Evolutionary conservation across 371 early-diverging fungal species (phyloP).

Genomic region (Syncephalastrum racemosum): DNA sequence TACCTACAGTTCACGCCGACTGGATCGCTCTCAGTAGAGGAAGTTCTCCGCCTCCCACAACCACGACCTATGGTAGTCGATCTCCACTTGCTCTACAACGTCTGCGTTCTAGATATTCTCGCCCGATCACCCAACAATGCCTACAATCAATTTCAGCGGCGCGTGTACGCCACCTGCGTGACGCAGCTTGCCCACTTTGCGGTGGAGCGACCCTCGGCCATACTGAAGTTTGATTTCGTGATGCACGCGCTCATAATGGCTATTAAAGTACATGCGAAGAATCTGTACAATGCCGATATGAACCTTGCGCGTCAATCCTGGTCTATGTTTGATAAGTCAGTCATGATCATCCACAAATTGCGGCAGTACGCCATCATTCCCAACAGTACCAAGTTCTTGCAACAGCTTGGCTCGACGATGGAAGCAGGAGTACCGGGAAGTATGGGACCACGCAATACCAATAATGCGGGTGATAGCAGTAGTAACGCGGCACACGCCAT

Average conservation of each 20-base stretch:
- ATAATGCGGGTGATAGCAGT: no score
- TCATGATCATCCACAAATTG: slow-evolving; percentile 27
- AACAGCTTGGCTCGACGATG: slow-evolving; percentile 22
- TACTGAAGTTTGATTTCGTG: slow-evolving; percentile 34
- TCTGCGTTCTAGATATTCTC: slow-evolving; percentile 17
- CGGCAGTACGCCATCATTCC: slow-evolving; percentile 32
- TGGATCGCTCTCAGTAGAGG: slow-evolving; percentile 14
- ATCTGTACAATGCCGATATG: slow-evolving; percentile 25
- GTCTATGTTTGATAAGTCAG: slow-evolving; percentile 33
- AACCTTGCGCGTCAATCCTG: slow-evolving; percentile 33
- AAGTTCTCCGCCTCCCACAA: slow-evolving; percentile 25
- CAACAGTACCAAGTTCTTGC: slow-evolving; percentile 36
- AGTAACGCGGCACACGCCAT: no score
- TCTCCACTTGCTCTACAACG: slow-evolving; percentile 27
- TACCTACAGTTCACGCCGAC: slow-evolving; percentile 33
- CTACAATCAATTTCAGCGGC: slow-evolving; percentile 21
- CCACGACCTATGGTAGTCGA: slow-evolving; percentile 23
- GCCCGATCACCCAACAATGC: slow-evolving; percentile 19
- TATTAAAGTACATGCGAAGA: slow-evolving; percentile 26
- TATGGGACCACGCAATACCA: no score
- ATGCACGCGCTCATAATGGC: slow-evolving; percentile 26
- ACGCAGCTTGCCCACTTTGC: slow-evolving; percentile 33
- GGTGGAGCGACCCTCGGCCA: slow-evolving; percentile 23
- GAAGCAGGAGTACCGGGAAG: no score
- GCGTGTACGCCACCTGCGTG: slow-evolving; percentile 29